A percentile compares a stretch with the other conserved stretches of the same genome.
phyloP scores from a whole-genome alignment of 371 early-diverging fungal species.

The Mortierella sp. region DNA sequence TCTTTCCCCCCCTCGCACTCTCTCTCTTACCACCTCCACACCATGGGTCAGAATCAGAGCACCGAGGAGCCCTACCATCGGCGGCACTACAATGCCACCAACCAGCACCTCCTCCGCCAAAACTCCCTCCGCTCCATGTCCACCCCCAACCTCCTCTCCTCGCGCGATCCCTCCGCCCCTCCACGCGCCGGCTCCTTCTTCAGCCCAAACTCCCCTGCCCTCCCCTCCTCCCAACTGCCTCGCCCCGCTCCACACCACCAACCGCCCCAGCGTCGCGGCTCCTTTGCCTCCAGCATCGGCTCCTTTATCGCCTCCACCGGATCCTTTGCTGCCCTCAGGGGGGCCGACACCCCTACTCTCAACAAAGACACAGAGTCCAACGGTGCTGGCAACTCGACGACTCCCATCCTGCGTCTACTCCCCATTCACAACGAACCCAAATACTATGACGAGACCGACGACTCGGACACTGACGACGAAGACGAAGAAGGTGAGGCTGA shows the following conservation, averaged over 20 bases:
- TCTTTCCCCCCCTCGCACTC: slow-evolving; percentile 1
- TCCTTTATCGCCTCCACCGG: too few relatives aligned
- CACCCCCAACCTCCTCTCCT: slow-evolving; percentile 23
- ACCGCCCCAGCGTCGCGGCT: not conserved
- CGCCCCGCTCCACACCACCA: not conserved
- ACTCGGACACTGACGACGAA: slow-evolving; percentile 4
- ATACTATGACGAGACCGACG: slow-evolving; percentile 31
- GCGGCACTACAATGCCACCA: slow-evolving; percentile 44
- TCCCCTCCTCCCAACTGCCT: not conserved
- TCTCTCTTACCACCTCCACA: slow-evolving; percentile 2
- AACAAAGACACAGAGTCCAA: not conserved
- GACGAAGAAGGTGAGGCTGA: too few relatives aligned
- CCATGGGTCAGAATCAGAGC: slow-evolving; percentile 48
- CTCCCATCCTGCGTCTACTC: slow-evolving; percentile 32
- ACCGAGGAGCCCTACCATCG: slow-evolving; percentile 34
- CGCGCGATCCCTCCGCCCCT: not conserved
- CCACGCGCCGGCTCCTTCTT: not conserved
- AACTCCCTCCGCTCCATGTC: slow-evolving; percentile 38
- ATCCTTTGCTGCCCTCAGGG: too few relatives aligned
- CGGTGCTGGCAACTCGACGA: slow-evolving; percentile 5
- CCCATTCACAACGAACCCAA: slow-evolving; percentile 31
- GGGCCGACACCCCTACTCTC: not conserved
- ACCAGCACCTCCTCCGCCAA: slow-evolving; percentile 44
- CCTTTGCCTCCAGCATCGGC: not conserved
- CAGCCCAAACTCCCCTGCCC: not conserved